A percentile compares a stretch with the other conserved stretches of the same genome.
phyloP scores from a whole-genome alignment of 352 stramenopile genomes.

The Aphanomyces cochlioides region DNA sequence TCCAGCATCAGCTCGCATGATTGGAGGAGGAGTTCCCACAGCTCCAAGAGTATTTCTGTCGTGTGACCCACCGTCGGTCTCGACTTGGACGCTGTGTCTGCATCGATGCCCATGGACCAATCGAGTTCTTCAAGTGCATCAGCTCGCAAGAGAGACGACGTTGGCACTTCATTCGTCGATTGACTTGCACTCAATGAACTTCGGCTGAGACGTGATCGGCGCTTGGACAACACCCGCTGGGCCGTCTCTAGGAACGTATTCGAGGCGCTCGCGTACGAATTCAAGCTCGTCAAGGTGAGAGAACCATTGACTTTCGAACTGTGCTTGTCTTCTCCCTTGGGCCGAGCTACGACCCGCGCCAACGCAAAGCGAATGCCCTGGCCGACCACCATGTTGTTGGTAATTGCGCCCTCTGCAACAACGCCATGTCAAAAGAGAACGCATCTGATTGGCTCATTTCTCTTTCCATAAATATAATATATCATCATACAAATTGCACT shows the following conservation, averaged over 20 bases:
- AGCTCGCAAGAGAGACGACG: neutral
- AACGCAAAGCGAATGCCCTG: conserved; percentile 22
- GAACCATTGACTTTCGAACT: neutral
- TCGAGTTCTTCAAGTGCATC: conserved; percentile 22
- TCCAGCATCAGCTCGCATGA: conserved; percentile 10
- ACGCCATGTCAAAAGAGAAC: neutral
- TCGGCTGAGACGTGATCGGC: neutral
- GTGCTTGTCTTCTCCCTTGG: conserved; percentile 9
- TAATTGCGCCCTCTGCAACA: conserved; percentile 12
- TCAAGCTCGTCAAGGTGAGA: conserved; percentile 1
- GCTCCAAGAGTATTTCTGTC: conserved; percentile 1
- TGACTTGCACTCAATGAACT: neutral
- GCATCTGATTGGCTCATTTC: neutral
- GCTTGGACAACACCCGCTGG: neutral
- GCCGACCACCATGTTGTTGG: neutral
- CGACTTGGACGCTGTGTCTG: conserved; percentile 8
- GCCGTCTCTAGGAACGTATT: conserved; percentile 20
- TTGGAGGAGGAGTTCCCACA: conserved; percentile 20
- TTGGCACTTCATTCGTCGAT: neutral
- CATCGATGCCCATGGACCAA: conserved; percentile 16
- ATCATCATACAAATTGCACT: neutral
- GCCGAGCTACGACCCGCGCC: conserved; percentile 1
- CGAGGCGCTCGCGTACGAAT: conserved; percentile 5
- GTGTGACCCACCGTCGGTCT: conserved; percentile 10
- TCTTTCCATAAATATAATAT: neutral